These are phyloP conservation scores for Cordyceps pruinosa DNA, from an alignment of 2,329 filamentous ascomycete species.

Conservation along the genomic window DNA sequence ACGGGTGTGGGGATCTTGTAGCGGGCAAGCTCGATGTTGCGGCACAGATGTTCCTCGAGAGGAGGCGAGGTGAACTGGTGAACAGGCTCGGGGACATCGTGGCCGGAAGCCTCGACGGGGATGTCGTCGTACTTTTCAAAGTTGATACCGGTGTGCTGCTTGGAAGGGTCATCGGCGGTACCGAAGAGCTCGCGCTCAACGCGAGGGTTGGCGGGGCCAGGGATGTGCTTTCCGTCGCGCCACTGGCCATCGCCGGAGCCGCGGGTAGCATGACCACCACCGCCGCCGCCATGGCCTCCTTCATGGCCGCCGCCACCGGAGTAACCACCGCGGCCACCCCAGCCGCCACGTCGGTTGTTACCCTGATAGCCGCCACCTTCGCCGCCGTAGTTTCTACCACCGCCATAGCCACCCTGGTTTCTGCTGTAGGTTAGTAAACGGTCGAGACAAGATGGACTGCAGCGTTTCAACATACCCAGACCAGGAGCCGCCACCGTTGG, in stretches of 20 bases:
- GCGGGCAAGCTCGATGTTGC: constrained; percentile 87
- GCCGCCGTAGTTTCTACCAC: constrained; percentile 29
- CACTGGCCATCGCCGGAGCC: constrained; percentile 94
- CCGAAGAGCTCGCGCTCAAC: constrained; percentile 95
- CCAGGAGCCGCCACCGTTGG: constrained; percentile 52
- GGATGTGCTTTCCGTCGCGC: constrained; percentile 93
- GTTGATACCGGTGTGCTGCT: constrained; percentile 98
- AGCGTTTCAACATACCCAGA: constrained; percentile 35
- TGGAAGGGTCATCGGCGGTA: constrained; percentile 79
- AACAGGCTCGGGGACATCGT: constrained; percentile 87
- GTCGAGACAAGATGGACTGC: not conserved
- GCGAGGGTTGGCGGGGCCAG: constrained; percentile 80
- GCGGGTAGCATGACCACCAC: constrained; percentile 51
- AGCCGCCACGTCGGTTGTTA: constrained; percentile 28
- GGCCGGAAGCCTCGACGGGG: constrained; percentile 91
- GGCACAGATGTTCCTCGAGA: constrained; percentile 85
- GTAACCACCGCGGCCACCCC: constrained; percentile 29
- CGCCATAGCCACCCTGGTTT: constrained; percentile 23
- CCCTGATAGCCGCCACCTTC: constrained; percentile 22
- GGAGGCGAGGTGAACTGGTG: constrained; percentile 88
- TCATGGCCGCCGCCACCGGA: constrained; percentile 30
- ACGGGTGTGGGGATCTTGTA: constrained; percentile 97
- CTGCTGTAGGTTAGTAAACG: constrained; percentile 16
- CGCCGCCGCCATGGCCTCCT: constrained; percentile 34
- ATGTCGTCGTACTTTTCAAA: constrained; percentile 99